phyloP scores from a whole-genome alignment of 1,139 yeast species.

The Lodderomyces pseudojiufengensis region DNA sequence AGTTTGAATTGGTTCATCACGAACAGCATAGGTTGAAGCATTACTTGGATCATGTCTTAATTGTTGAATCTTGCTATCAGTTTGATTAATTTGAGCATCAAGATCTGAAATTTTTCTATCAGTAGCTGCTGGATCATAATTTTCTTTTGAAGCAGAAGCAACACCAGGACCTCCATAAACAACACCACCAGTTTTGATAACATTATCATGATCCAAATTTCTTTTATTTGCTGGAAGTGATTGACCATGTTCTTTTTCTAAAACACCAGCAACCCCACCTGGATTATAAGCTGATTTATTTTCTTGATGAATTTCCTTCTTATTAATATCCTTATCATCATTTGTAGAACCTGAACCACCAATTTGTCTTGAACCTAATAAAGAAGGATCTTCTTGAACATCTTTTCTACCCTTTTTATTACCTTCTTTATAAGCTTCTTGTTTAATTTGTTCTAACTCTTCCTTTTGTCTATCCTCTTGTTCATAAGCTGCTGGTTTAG shows the following conservation, averaged over 20 bases:
- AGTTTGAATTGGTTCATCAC: slow-evolving; percentile 15
- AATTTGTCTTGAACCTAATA: slow-evolving; percentile 6
- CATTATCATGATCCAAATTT: slow-evolving; percentile 1
- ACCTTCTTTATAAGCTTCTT: slow-evolving; percentile 17
- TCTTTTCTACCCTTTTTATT: slow-evolving; percentile 10
- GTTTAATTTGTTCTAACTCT: slow-evolving; percentile 15
- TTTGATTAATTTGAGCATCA: slow-evolving; percentile 10
- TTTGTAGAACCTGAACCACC: slow-evolving; percentile 5
- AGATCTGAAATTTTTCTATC: slow-evolving; percentile 11
- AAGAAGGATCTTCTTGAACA: slow-evolving; percentile 6
- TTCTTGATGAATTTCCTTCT: slow-evolving; percentile 22
- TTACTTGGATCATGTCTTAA: slow-evolving; percentile 12
- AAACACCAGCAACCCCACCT: slow-evolving; percentile 21
- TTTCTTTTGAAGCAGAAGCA: slow-evolving; percentile 4
- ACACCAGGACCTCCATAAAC: slow-evolving; percentile 7
- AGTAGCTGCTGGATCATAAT: slow-evolving; percentile 5
- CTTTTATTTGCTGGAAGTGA: slow-evolving; percentile 1
- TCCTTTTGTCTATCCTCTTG: slow-evolving; percentile 16
- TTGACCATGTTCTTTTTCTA: slow-evolving; percentile 9
- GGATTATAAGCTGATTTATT: slow-evolving; percentile 32
- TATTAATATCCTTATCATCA: slow-evolving; percentile 16
- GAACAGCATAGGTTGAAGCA: slow-evolving; percentile 18
- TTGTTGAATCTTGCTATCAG: slow-evolving; percentile 10
- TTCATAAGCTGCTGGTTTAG: slow-evolving; percentile 27
- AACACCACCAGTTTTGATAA: slow-evolving; percentile 3